Base-by-base conservation (phyloP, 495 filamentous ascomycete genomes). In the Podospora pseudocomata region DNA sequence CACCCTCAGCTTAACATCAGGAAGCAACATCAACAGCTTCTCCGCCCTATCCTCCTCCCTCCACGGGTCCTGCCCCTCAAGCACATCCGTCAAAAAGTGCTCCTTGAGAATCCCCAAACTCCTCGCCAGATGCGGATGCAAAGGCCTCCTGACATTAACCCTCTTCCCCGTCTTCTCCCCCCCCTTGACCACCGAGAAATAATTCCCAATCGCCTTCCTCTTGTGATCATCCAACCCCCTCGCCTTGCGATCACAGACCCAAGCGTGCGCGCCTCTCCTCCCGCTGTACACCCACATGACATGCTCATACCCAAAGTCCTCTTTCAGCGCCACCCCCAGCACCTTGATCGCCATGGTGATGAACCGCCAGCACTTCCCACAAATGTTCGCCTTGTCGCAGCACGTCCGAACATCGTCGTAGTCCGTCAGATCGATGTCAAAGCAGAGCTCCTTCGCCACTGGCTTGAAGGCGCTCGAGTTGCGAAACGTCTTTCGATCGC, bases 251-350 rank as follows among this genome's bases (percentile, higher is more conserved):
- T 99, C 95, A 76, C 94, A 97, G n/a, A 99, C 91, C 95, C 95
- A 99, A 7, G 94, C 95, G 88, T 99, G 95, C 18, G 90, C 93
- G 78, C 95, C 95, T 87, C 95, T 87, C 75, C 95, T 90, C 44
- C 95, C 95, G 0, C 95, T 98, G 78, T 97, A 99, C 1, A 99
- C 94, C 95, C 95, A 99, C 72, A 99, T 84, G 70, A 99, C 93
- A 76, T 99, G 94, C 73, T 92, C 86, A 76, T 97, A 99, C 26
- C 93, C 95, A 75, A 98, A 96, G 78, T 99, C 95, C 2, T 98
- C 93, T 67, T 91, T 84, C 63, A 99, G 77, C 2, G 92, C 92
- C 4, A 86, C 85, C 76, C 97, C 93, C 27, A 99, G 82, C 20
- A 97, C 92, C 75, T 96, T 96, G 73, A 99, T 92, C 18, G 95